Percentiles rank a stretch among this genome's conserved stretches.
These are phyloP conservation scores for Sugiyamaella floridensis DNA, from an alignment of 805 yeast species.

Conservation along the genomic window DNA sequence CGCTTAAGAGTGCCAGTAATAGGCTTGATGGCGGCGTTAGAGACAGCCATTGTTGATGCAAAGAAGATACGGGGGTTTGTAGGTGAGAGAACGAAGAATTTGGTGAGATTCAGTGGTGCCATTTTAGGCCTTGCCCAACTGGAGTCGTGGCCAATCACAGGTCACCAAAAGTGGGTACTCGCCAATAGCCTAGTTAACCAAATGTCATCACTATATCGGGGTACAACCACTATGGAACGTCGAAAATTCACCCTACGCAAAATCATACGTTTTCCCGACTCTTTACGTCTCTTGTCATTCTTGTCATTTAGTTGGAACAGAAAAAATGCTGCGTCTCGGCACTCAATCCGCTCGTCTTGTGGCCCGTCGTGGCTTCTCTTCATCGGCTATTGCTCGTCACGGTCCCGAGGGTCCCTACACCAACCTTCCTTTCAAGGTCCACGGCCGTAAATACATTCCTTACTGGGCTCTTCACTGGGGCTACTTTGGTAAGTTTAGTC, in stretches of 20 bases:
- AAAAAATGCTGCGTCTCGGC: slow-evolving; percentile 13
- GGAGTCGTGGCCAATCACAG: not conserved
- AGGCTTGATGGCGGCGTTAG: slow-evolving; percentile 52
- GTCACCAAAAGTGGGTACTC: not conserved
- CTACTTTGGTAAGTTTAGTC: slow-evolving; percentile 45
- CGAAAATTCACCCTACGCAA: not conserved
- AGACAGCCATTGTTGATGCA: slow-evolving; percentile 12
- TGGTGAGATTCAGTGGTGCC: not conserved
- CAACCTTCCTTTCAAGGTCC: slow-evolving; percentile 91
- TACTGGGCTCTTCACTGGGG: slow-evolving; percentile 77
- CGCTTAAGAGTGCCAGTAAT: slow-evolving; percentile 77
- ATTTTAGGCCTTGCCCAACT: not conserved
- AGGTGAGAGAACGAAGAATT: not conserved
- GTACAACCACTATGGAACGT: not conserved
- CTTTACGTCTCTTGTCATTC: not conserved
- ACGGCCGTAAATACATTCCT: slow-evolving; percentile 80
- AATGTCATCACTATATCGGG: not conserved
- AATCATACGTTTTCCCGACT: not conserved
- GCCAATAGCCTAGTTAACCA: not conserved
- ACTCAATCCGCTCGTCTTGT: slow-evolving; percentile 16
- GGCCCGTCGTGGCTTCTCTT: slow-evolving; percentile 28
- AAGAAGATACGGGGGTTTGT: not conserved
- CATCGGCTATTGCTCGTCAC: slow-evolving; percentile 40
- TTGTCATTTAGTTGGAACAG: not conserved
- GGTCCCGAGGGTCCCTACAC: slow-evolving; percentile 80